These are phyloP conservation scores for Catharanthus roseus DNA, from an alignment of 257 asterid genomes.

Conservation along the genomic window DNA sequence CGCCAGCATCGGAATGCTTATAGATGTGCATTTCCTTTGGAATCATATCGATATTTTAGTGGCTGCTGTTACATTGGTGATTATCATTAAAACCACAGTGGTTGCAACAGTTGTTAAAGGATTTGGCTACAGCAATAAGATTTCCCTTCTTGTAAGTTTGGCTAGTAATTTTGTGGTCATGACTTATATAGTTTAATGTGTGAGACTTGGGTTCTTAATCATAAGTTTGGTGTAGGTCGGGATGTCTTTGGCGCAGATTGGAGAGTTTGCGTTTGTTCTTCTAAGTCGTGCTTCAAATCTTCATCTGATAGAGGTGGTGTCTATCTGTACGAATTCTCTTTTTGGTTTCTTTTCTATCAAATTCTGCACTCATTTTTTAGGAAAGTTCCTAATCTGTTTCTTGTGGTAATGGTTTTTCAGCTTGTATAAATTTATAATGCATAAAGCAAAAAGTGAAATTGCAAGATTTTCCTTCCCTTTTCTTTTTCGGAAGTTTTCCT, in stretches of 20 bases:
- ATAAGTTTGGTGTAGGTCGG: constrained; percentile 52
- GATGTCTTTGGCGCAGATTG: constrained; percentile 88
- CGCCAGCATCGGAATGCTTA: constrained; percentile 89
- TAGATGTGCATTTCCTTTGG: constrained; percentile 81
- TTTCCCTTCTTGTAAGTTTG: constrained; percentile 63
- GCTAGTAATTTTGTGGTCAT: not conserved
- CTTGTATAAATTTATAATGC: constrained; percentile 3
- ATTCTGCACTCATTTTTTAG: not conserved
- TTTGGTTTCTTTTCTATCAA: not conserved
- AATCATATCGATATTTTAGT: constrained; percentile 72
- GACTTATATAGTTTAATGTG: not conserved
- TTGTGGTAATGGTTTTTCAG: constrained; percentile 11
- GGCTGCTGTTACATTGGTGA: constrained; percentile 75
- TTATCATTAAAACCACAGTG: constrained; percentile 57
- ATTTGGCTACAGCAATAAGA: constrained; percentile 74
- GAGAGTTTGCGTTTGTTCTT: constrained; percentile 87
- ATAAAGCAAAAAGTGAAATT: not conserved
- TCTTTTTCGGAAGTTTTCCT: not conserved
- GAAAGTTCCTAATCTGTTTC: not conserved
- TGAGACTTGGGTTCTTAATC: constrained; percentile 11
- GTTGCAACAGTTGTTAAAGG: constrained; percentile 68
- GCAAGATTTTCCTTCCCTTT: not conserved
- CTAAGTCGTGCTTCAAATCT: constrained; percentile 76
- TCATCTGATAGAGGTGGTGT: constrained; percentile 64
- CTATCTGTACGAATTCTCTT: not conserved